phyloP scores from a whole-genome alignment of 805 yeast species.

The Candida anglica region DNA sequence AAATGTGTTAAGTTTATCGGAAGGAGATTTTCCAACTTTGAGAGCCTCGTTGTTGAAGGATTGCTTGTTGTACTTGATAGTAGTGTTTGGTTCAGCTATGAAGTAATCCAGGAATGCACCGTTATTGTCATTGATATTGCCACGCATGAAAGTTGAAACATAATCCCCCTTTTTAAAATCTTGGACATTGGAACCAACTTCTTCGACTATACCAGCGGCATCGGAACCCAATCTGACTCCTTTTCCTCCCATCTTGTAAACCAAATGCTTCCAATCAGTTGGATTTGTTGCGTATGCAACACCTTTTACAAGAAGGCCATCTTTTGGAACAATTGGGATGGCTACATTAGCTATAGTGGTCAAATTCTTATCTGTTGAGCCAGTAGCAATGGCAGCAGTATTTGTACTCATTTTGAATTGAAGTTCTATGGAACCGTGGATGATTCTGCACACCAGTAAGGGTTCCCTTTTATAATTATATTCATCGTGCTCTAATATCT shows the following conservation, averaged over 20 bases:
- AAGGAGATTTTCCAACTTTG: slow-evolving; percentile 20
- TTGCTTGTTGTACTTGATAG: slow-evolving; percentile 24
- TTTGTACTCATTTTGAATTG: too few relatives aligned
- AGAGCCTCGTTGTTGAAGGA: slow-evolving; percentile 6
- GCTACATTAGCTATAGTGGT: too few relatives aligned
- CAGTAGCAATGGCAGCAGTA: too few relatives aligned
- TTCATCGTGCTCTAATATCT: too few relatives aligned
- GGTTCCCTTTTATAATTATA: too few relatives aligned
- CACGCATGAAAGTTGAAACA: slow-evolving; percentile 54
- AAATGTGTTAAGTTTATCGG: slow-evolving; percentile 42
- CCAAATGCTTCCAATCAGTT: slow-evolving; percentile 65
- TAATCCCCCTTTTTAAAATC: slow-evolving; percentile 48
- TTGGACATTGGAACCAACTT: slow-evolving; percentile 44
- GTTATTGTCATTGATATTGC: slow-evolving; percentile 42
- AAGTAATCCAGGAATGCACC: slow-evolving; percentile 63
- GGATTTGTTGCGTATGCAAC: slow-evolving; percentile 61
- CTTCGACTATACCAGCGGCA: slow-evolving; percentile 52
- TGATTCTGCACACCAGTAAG: too few relatives aligned
- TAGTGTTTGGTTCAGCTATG: slow-evolving; percentile 29
- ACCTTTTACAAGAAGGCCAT: slow-evolving; percentile 46
- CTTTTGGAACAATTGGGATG: slow-evolving; percentile 27
- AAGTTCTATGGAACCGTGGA: too few relatives aligned
- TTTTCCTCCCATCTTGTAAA: slow-evolving; percentile 30
- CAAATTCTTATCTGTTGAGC: too few relatives aligned
- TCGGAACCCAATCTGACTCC: slow-evolving; percentile 60